Base-by-base conservation (phyloP, 2,329 filamentous ascomycete genomes). In the Didymella lethalis region DNA sequence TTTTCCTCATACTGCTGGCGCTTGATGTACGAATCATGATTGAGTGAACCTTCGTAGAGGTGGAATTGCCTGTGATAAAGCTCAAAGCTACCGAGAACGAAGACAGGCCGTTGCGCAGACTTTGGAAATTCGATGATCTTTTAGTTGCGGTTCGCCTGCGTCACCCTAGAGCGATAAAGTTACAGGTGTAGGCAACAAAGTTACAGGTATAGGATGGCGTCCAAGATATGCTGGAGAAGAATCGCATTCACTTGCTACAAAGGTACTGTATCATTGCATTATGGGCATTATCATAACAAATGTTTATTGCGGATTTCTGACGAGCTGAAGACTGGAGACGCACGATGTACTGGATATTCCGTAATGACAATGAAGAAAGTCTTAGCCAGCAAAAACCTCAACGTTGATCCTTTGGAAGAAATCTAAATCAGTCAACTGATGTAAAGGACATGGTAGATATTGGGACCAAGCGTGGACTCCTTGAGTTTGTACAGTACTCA, bases 401-500 rank as follows among this genome's bases (percentile, higher is more conserved):
- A 18, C 47, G 25, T 56, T 36, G 29, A 28, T 23, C 25, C 41
- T 43, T 31, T 2, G 47, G 47, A 6, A 56, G 54, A 14, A 56
- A 50, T 12, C 54, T 50, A 20, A 10, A n/a, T 8, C 3, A 20
- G 32, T 49, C 31, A 55, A 16, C 16, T 20, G 2, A 38, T 38
- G 16, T 20, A 6, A n/a, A 36, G 16, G 16, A 36, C n/a, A 8
- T n/a, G 14, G 6, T 36, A 4, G 16, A n/a, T 36, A 16, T 5
- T n/a, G 14, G 14, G 14, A 36, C 14, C 34, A 36, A n/a, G 14
- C 34, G n/a, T 36, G 34, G 7, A 36, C 16, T 36, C 16, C 12
- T n/a, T 45, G 25, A 25, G n/a, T 6, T 8, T 45, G 41, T 26
- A 25, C 5, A 16, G 40, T 43, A 51, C 52, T 62, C 31, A 63